Conservation (phyloP, 192 early-diverging fungal species). For the Coemansia sp. region DNA sequence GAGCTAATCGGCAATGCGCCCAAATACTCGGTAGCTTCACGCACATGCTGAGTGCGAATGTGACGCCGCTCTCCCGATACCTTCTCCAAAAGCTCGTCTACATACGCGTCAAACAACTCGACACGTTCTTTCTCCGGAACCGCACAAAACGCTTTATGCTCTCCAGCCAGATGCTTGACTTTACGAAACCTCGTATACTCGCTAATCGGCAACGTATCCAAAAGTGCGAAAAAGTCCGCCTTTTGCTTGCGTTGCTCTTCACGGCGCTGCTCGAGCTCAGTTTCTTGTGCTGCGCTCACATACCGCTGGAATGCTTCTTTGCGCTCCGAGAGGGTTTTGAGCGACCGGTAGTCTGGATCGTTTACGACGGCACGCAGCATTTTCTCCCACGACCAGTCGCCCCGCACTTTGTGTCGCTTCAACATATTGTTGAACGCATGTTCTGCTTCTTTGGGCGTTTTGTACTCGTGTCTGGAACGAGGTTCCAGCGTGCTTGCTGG, state of each 20-base stretch:
- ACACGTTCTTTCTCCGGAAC: slow-evolving; percentile 64
- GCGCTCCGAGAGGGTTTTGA: slow-evolving; percentile 79
- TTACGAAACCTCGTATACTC: slow-evolving; percentile 59
- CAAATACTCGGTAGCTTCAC: slow-evolving; percentile 38
- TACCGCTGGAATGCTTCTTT: slow-evolving; percentile 80
- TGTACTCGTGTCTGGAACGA: slow-evolving; percentile 52
- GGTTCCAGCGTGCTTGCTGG: neutral
- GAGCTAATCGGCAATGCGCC: slow-evolving; percentile 10
- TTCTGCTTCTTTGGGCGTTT: slow-evolving; percentile 78
- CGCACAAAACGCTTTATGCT: slow-evolving; percentile 63
- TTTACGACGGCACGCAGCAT: slow-evolving; percentile 81
- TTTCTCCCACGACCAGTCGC: slow-evolving; percentile 92
- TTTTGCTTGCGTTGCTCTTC: slow-evolving; percentile 44
- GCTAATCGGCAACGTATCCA: slow-evolving; percentile 57
- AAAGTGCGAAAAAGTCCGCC: slow-evolving; percentile 57
- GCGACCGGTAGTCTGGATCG: slow-evolving; percentile 78
- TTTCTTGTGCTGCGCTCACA: slow-evolving; percentile 56
- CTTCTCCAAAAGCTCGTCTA: slow-evolving; percentile 62
- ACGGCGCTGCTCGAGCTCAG: slow-evolving; percentile 38
- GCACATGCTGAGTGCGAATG: slow-evolving; percentile 62
- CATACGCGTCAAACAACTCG: slow-evolving; percentile 70
- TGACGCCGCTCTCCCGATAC: slow-evolving; percentile 68
- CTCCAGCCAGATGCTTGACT: slow-evolving; percentile 57
- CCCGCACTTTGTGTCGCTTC: slow-evolving; percentile 65
- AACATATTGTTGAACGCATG: slow-evolving; percentile 76